A percentile compares a stretch with the other conserved stretches of the same genome.
These are phyloP conservation scores for Pyrenophora tritici-repentis DNA, from an alignment of 2,329 filamentous ascomycete genomes.

Conservation along the genomic window DNA sequence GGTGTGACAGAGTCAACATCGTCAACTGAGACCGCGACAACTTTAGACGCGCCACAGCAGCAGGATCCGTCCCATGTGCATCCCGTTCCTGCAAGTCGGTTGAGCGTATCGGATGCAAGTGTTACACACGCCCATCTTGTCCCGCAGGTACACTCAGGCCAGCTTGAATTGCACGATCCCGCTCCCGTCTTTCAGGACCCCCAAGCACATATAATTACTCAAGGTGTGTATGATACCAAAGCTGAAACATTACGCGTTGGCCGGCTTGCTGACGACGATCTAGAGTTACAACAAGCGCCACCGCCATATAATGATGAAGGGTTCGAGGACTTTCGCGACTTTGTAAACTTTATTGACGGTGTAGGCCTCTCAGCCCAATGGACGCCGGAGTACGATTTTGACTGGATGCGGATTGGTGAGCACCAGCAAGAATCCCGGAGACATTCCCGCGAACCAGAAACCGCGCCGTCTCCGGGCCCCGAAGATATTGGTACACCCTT, in stretches of 20 bases:
- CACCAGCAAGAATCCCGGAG: conserved; percentile 24
- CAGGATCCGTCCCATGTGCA: conserved; percentile 1
- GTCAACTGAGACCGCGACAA: conserved; percentile 10
- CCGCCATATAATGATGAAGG: conserved; percentile 29
- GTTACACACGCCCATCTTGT: conserved; percentile 5
- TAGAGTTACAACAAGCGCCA: conserved; percentile 11
- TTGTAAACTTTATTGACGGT: conserved; percentile 42
- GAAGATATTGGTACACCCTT: conserved; percentile 41
- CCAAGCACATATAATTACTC: conserved; percentile 21
- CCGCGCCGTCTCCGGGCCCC: conserved; percentile 20
- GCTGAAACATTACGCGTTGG: background rate
- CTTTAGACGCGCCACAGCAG: conserved; percentile 6
- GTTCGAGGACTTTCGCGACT: conserved; percentile 39
- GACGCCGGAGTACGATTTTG: conserved; percentile 39
- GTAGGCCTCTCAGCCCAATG: conserved; percentile 39
- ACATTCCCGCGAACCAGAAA: conserved; percentile 25
- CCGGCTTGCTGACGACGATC: background rate
- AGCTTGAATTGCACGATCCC: conserved; percentile 20
- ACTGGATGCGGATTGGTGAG: conserved; percentile 31
- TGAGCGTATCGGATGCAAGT: conserved; percentile 3
- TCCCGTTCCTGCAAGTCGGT: background rate
- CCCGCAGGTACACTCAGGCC: conserved; percentile 9
- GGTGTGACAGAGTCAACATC: conserved; percentile 7
- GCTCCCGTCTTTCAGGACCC: conserved; percentile 15
- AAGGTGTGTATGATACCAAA: conserved; percentile 9